Conservation (phyloP, 2,329 filamentous ascomycete species). For the Colletotrichum siamense region DNA sequence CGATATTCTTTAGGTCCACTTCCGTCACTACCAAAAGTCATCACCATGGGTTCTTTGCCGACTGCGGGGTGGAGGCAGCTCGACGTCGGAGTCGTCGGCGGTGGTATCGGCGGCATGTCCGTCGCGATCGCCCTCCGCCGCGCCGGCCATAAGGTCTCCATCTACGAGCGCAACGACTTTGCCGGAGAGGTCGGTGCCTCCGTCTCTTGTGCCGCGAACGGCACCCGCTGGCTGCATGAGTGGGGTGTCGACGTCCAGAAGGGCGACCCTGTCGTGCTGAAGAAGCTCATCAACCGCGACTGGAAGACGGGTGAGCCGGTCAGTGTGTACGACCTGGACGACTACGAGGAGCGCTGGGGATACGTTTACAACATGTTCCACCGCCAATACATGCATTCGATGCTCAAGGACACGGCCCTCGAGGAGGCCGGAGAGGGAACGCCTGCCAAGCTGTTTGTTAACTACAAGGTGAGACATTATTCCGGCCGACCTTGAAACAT, state of each 20-base stretch:
- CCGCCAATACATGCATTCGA: conserved; percentile 70
- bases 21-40: neutral
- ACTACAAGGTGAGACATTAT: conserved; percentile 50
- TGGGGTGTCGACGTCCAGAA: conserved; percentile 70
- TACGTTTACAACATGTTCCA: conserved; percentile 74
- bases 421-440: conserved; percentile 56
- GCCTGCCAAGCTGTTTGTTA: conserved; percentile 59
- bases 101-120: conserved; percentile 54
- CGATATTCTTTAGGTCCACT: neutral
- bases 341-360: conserved; percentile 71
- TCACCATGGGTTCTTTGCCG: conserved; percentile 12
- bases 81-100: conserved; percentile 49
- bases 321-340: conserved; percentile 66
- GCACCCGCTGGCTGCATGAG: conserved; percentile 71
- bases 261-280: conserved; percentile 69
- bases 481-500: neutral
- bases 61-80: conserved; percentile 48
- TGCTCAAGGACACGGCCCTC: conserved; percentile 66
- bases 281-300: conserved; percentile 71
- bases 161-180: conserved; percentile 72
- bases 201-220: conserved; percentile 72
- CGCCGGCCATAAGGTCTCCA: conserved; percentile 55
- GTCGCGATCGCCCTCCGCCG: conserved; percentile 52
- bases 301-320: conserved; percentile 73
- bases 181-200: conserved; percentile 73